These are phyloP conservation scores for Picea mariana DNA, from an alignment of 83 land plant species.

Conservation along the genomic window DNA sequence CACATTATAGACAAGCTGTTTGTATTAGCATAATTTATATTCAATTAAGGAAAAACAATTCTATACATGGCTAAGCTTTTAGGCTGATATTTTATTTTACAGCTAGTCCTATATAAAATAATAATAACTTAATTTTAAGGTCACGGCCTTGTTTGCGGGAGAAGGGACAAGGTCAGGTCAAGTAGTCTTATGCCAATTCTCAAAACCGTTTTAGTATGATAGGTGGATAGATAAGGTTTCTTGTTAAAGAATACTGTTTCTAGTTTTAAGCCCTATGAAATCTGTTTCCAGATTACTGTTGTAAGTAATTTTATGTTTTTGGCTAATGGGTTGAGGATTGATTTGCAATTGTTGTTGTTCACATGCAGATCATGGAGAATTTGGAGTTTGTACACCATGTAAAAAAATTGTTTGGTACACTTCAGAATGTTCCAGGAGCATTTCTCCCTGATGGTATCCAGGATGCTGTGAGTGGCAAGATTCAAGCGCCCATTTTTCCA, in stretches of 20 bases:
- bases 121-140: too few relatives aligned
- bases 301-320: neutral
- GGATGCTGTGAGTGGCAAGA: conserved; percentile 16
- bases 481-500: conserved; percentile 1
- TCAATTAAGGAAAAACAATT: neutral
- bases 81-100: neutral
- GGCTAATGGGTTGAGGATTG: neutral
- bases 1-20: neutral
- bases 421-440: conserved; percentile 34
- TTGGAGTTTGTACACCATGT: conserved; percentile 31
- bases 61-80: neutral
- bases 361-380: conserved; percentile 55
- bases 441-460: conserved; percentile 19
- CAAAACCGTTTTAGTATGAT: neutral
- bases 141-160: too few relatives aligned
- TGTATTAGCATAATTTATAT: neutral
- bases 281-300: neutral
- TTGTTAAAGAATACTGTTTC: neutral
- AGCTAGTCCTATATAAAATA: neutral
- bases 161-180: neutral
- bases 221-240: neutral
- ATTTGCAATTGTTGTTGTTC: neutral
- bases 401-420: conserved; percentile 37
- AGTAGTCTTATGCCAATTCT: neutral
- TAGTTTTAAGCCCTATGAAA: neutral